Base-by-base conservation (phyloP, 257 asterid genomes). In the Fraxinus anomala region DNA sequence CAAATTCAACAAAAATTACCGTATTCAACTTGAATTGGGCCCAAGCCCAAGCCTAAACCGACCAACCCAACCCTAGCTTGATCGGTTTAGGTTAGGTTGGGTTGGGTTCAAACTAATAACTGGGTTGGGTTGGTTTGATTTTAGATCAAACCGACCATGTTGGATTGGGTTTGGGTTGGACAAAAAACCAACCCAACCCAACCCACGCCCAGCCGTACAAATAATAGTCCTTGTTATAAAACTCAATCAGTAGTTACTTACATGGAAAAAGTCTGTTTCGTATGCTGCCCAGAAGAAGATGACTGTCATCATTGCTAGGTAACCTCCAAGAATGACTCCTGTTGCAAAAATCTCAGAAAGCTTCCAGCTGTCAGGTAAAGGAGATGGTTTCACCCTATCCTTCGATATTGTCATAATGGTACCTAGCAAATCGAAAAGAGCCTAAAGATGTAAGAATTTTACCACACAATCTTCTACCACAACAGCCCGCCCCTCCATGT, bases 301-400 rank as follows among this genome's bases (percentile, higher is more conserved):
- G 40, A 72, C 76, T 14, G 76, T 72, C 76, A 72, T 72, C 65
- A 72, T 72, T 6, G 76, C 76, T 16, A 72, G 61, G 66, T 72
- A 72, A 56, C 76, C 61, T n/a, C 76, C 76, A 33, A 72, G 76
- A 72, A 72, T 72, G 40, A 72, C 7, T 56, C 76, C 76, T 5
- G 76, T 72, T 0, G 76, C 61, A 26, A 72, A 72, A 42, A 72
- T 72, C 76, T 72, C 76, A 24, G 76, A 30, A 33, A 72, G 40
- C 65, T 72, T 72, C 76, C 76, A 72, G 76, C 67, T 72, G 76
- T 72, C 76, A 16, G 76, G 76, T 72, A 72, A 72, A 44, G 76
- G 76, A 72, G 76, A 72, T 72, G 76, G 76, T 26, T 47, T 72
- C 76, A 72, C 76, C 36, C 76, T 47, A 44, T 72, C 76, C 76